Evolutionary conservation across 371 early-diverging fungal genomes (phyloP), one percentile per base, ranked within the genome.

Genomic region (Mucor saturninus): DNA sequence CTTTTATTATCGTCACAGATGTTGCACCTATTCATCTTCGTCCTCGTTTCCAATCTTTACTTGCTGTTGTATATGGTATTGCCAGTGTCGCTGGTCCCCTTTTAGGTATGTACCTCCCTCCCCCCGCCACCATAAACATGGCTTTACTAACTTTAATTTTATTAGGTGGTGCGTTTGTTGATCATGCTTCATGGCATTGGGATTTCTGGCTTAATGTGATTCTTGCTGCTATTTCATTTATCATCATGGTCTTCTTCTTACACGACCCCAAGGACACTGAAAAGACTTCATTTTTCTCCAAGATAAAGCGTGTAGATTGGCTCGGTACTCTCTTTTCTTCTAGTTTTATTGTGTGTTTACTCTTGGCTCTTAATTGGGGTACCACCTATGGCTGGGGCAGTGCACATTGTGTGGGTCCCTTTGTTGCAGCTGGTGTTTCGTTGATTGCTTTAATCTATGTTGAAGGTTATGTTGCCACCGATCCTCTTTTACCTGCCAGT

Each of bases 1-100:
- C 84, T 15, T 81, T 90, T 56, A 90, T 95, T 58, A 87, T 93
- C 59, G 86, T 95, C 51, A 83, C 93, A 2, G 96, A 96, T 56
- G 73, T 95, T 31, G 67, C 72, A 0, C 76, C 91, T 9, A 45
- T 90, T 14, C 70, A 81, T 10, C 83, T 93, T 28, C 83, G 93
- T 0, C 89, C 86, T 35, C 81, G 85, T 8, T 90, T 87, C 56
- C 81, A 88, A 63, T 77, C 85, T 3, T 72, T 84, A 38, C 71
- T 87, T 29, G 74, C 83, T 52, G 83, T 79, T 35, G 81, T 89
- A 21, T 92, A 87, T 71, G 90, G 89, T 21, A 56, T 91, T n/a
- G 83, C 91, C 1, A 84, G 85, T 35, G 89, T 89, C 0, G 71
- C 89, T 10, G 94, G 93, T 6, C 93, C 93, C 2, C 65, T 81